A percentile compares a stretch with the other conserved stretches of the same genome.
These are phyloP conservation scores for Amyloporia xantha DNA, from an alignment of 768 basidiomycete genomes.

Conservation along the genomic window DNA sequence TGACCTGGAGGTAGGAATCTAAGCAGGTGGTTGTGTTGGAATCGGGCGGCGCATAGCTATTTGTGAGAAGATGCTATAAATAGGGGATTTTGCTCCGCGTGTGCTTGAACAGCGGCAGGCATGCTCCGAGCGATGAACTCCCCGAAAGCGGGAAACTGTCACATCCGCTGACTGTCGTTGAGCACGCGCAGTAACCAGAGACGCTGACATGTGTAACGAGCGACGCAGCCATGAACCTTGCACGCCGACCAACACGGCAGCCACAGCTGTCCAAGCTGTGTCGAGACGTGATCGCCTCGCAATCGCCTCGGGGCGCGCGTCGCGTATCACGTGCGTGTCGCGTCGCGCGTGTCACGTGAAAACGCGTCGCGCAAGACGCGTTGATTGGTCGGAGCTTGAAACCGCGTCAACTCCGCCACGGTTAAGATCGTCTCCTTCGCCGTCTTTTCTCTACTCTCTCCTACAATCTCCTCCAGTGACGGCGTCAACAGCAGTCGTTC, in stretches of 20 bases:
- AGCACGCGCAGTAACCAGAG: no score
- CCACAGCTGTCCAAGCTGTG: no score
- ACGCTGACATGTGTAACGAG: no score
- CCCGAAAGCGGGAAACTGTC: not conserved
- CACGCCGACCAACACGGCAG: no score
- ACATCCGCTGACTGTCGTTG: no score
- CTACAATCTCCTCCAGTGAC: slow-evolving; percentile 7
- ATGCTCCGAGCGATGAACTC: no score
- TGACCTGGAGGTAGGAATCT: no score
- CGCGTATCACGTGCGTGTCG: no score
- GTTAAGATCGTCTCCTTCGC: slow-evolving; percentile 12
- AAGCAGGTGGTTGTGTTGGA: not conserved
- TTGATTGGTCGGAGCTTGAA: slow-evolving; percentile 24
- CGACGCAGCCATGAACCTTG: no score
- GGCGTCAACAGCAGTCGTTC: slow-evolving; percentile 6
- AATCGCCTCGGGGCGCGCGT: no score
- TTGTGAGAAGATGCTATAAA: not conserved
- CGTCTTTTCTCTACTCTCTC: slow-evolving; percentile 13
- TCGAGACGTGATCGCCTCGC: no score
- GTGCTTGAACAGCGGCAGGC: not conserved
- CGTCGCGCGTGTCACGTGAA: slow-evolving; percentile 10
- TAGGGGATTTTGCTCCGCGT: not conserved
- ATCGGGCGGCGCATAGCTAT: not conserved
- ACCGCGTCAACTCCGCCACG: slow-evolving; percentile 18
- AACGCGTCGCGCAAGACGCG: slow-evolving; percentile 22